These are phyloP conservation scores for Halophytophthora polymorphica DNA, from an alignment of 352 stramenopile genomes.

Conservation along the genomic window DNA sequence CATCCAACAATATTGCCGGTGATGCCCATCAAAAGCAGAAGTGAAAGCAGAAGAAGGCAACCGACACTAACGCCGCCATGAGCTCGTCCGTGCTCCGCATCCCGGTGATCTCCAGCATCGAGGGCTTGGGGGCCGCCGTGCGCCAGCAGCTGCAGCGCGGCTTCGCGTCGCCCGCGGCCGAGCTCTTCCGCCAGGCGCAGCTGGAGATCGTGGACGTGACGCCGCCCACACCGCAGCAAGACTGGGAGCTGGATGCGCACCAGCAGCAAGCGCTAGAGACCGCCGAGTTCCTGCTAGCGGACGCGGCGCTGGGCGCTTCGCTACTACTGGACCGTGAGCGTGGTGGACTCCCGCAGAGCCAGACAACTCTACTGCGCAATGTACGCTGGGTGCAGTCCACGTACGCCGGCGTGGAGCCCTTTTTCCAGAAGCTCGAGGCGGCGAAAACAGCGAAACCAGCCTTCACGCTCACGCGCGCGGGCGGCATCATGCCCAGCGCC, in stretches of 20 bases:
- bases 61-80: neutral
- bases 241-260: constrained; percentile 17
- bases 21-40: no score
- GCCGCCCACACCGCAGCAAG: constrained; percentile 5
- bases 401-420: constrained; percentile 43
- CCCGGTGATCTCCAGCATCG: constrained; percentile 37
- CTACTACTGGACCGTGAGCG: constrained; percentile 21
- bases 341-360: constrained; percentile 2
- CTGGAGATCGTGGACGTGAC: constrained; percentile 35
- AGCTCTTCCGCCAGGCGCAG: constrained; percentile 11
- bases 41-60: no score
- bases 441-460: constrained; percentile 2
- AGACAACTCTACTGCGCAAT: constrained; percentile 16
- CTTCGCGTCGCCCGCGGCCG: neutral
- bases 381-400: constrained; percentile 54
- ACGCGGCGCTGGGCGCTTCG: constrained; percentile 24
- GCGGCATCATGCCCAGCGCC: constrained; percentile 39
- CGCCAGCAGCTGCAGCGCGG: constrained; percentile 15
- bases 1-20: no score
- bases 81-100: constrained; percentile 17
- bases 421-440: constrained; percentile 21
- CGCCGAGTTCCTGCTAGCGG: constrained; percentile 29
- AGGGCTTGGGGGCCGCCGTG: constrained; percentile 25
- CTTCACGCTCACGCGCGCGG: constrained; percentile 41
- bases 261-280: constrained; percentile 23